These are phyloP conservation scores for Calocera viscosa DNA, from an alignment of 768 basidiomycete species.

Conservation along the genomic window DNA sequence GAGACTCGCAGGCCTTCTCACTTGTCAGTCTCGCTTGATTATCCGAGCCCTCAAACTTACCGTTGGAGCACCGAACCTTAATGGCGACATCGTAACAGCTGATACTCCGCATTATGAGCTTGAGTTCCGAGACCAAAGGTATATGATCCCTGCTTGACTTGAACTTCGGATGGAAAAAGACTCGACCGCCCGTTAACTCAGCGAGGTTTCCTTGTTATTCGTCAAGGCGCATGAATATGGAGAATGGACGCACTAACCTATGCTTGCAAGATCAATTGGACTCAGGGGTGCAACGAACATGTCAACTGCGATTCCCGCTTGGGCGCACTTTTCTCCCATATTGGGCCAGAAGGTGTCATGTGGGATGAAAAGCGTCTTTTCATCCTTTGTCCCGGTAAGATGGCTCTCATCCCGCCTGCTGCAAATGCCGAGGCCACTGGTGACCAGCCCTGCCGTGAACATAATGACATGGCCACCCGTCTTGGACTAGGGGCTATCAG, in stretches of 20 bases:
- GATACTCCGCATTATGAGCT: slow-evolving; percentile 50
- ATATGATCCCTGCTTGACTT: slow-evolving; percentile 50
- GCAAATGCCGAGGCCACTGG: slow-evolving; percentile 60
- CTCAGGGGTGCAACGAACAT: slow-evolving; percentile 72
- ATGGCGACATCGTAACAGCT: slow-evolving; percentile 71
- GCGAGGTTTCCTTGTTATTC: slow-evolving; percentile 44
- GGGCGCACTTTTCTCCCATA: slow-evolving; percentile 76
- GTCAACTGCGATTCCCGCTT: slow-evolving; percentile 80
- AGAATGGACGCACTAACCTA: slow-evolving; percentile 39
- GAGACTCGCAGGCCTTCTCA: slow-evolving; percentile 37
- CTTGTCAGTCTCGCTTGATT: not conserved
- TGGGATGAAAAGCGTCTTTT: slow-evolving; percentile 63
- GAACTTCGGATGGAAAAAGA: slow-evolving; percentile 90
- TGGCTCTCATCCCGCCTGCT: slow-evolving; percentile 46
- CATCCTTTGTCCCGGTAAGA: slow-evolving; percentile 74
- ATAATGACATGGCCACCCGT: slow-evolving; percentile 65
- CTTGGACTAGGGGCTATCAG: slow-evolving; percentile 36
- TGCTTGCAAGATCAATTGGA: slow-evolving; percentile 75
- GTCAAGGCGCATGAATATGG: slow-evolving; percentile 9
- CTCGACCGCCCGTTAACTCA: slow-evolving; percentile 71
- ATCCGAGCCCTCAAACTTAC: slow-evolving; percentile 32
- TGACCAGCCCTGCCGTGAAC: slow-evolving; percentile 60
- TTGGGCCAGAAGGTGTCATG: slow-evolving; percentile 70
- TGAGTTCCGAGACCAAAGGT: slow-evolving; percentile 62
- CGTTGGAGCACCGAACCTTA: slow-evolving; percentile 73